These are phyloP conservation scores for Cyclostephanos tholiformis DNA, from an alignment of 108 stramenopile genomes.

Conservation along the genomic window DNA sequence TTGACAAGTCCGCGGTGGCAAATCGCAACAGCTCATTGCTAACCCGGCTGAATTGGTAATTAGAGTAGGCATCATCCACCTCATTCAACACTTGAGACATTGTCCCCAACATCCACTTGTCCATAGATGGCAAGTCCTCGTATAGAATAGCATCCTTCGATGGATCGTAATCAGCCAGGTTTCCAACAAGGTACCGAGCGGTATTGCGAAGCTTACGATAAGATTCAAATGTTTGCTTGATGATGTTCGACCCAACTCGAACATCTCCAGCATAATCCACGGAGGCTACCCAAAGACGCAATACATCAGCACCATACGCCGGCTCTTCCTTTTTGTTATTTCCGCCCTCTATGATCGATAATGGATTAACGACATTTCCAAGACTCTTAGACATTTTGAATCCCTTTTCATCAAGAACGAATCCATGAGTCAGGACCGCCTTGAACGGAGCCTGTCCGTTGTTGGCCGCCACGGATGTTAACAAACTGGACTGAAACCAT, in stretches of 20 bases:
- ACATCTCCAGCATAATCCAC: constrained; percentile 97
- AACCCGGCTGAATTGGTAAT: constrained; percentile 87
- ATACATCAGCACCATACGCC: constrained; percentile 98
- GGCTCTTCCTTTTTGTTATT: constrained; percentile 93
- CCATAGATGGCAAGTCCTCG: constrained; percentile 88
- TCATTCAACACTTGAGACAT: constrained; percentile 78
- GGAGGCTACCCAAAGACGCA: constrained; percentile 97
- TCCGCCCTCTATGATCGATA: constrained; percentile 95
- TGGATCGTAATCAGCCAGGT: constrained; percentile 90
- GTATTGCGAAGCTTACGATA: constrained; percentile 98
- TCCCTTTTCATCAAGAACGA: constrained; percentile 97
- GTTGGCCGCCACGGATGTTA: constrained; percentile 93
- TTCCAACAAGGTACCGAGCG: constrained; percentile 93
- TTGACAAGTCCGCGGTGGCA: constrained; percentile 90
- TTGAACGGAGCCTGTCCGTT: constrained; percentile 90
- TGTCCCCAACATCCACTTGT: constrained; percentile 95
- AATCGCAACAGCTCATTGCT: constrained; percentile 89
- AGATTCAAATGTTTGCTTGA: constrained; percentile 95
- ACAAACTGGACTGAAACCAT: constrained; percentile 98
- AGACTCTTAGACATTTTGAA: constrained; percentile 99
- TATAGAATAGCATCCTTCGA: constrained; percentile 73
- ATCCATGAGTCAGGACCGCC: constrained; percentile 97
- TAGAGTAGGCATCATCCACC: constrained; percentile 85
- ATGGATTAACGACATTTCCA: constrained; percentile 96
- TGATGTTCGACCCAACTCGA: constrained; percentile 85